Evolutionary conservation across 495 filamentous ascomycete species (phyloP).

Genomic region (Entonaema liquescens): DNA sequence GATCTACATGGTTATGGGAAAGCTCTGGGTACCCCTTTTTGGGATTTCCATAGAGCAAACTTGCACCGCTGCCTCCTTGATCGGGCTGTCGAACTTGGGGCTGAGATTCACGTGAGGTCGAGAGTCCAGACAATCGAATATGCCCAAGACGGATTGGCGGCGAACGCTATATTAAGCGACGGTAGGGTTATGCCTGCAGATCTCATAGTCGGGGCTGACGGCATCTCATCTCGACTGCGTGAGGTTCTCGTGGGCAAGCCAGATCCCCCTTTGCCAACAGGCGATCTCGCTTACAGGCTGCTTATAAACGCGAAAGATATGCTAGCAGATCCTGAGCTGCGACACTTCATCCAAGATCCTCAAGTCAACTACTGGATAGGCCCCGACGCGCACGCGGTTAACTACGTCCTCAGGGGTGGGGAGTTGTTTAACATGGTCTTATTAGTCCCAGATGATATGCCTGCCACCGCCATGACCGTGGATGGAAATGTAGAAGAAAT

Average conservation of each 20-base stretch:
- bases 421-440: constrained; percentile 74
- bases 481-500: constrained; percentile 72
- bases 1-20: constrained; percentile 54
- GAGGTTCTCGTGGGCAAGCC: constrained; percentile 57
- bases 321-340: constrained; percentile 59
- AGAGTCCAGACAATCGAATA: constrained; percentile 51
- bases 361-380: constrained; percentile 75
- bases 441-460: constrained; percentile 74
- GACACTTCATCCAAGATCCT: constrained; percentile 59
- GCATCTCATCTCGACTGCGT: constrained; percentile 61
- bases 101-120: constrained; percentile 57
- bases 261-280: constrained; percentile 63
- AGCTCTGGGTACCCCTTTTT: constrained; percentile 61
- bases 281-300: constrained; percentile 73
- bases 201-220: constrained; percentile 67
- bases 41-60: constrained; percentile 68
- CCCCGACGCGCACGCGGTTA: constrained; percentile 69
- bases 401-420: constrained; percentile 69
- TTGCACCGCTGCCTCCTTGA: constrained; percentile 63
- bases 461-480: constrained; percentile 61
- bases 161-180: constrained; percentile 42
- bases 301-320: constrained; percentile 65
- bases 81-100: constrained; percentile 62
- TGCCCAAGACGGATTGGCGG: constrained; percentile 45
- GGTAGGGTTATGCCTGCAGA: constrained; percentile 55